These are phyloP conservation scores for Saccharomycopsis sp. DNA, from an alignment of 805 yeast species.

Conservation along the genomic window DNA sequence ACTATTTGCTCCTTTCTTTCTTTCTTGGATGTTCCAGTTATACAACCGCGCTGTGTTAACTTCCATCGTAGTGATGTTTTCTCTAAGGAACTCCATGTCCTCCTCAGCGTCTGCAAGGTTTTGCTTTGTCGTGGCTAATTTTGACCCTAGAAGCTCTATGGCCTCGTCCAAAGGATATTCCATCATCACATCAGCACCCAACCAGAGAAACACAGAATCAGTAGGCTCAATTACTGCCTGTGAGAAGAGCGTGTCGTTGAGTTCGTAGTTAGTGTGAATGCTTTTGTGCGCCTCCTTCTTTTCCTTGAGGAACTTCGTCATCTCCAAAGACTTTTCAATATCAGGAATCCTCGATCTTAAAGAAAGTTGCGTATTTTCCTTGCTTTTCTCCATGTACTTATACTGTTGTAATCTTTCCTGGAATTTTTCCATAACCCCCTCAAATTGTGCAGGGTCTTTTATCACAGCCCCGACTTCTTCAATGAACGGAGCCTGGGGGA, in stretches of 20 bases:
- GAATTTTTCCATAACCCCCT: constrained; percentile 59
- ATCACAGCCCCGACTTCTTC: constrained; percentile 74
- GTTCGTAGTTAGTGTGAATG: constrained; percentile 77
- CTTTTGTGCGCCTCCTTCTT: constrained; percentile 37
- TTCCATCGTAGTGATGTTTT: constrained; percentile 94
- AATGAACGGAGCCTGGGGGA: constrained; percentile 93
- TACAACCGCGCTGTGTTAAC: constrained; percentile 92
- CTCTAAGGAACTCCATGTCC: constrained; percentile 77
- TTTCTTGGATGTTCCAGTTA: constrained; percentile 81
- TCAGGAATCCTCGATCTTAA: constrained; percentile 81
- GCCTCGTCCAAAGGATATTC: constrained; percentile 93
- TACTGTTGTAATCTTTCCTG: constrained; percentile 88
- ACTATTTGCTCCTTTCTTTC: constrained; percentile 36
- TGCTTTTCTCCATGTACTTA: constrained; percentile 65
- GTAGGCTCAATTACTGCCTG: constrained; percentile 65
- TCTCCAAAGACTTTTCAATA: constrained; percentile 73
- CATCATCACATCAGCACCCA: constrained; percentile 97
- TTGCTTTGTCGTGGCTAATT: constrained; percentile 56
- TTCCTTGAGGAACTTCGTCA: constrained; percentile 53
- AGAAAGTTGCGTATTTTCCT: constrained; percentile 34
- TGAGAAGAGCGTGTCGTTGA: constrained; percentile 88
- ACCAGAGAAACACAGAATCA: constrained; percentile 77
- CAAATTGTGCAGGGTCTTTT: constrained; percentile 64
- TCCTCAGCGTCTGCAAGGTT: constrained; percentile 62
- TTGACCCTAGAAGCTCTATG: constrained; percentile 52